phyloP scores from a whole-genome alignment of 495 filamentous ascomycete species.

The Penicillium dipodomyicola region DNA sequence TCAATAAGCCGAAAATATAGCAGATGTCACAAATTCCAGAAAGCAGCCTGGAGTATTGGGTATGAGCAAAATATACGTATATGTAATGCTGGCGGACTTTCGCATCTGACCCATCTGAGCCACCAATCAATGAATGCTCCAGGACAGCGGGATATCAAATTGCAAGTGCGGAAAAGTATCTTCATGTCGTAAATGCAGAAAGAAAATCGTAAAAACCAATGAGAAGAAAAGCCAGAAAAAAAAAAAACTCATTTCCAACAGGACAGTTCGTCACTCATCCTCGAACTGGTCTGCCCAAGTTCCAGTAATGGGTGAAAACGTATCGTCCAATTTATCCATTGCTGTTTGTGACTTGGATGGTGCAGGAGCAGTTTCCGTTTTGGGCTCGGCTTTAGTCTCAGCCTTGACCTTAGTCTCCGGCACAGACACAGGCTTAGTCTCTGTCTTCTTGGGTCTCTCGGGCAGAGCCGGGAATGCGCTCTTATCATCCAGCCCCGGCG shows the following conservation, averaged over 20 bases:
- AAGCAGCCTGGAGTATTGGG: background rate
- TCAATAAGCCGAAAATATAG: background rate
- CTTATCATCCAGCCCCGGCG: constrained; percentile 33
- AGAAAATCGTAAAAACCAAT: constrained; percentile 4
- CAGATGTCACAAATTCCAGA: background rate
- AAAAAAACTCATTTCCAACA: background rate
- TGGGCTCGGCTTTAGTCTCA: background rate
- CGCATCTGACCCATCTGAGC: background rate
- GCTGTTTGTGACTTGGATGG: constrained; percentile 11
- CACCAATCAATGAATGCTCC: background rate
- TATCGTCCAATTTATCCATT: constrained; percentile 28
- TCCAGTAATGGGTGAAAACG: constrained; percentile 26
- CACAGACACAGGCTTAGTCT: background rate
- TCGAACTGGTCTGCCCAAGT: constrained; percentile 45
- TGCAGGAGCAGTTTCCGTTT: background rate
- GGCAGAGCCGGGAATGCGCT: constrained; percentile 47
- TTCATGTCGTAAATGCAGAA: constrained; percentile 4
- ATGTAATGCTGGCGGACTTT: background rate
- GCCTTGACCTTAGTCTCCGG: background rate
- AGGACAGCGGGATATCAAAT: constrained; percentile 4
- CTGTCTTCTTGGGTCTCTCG: constrained; percentile 21
- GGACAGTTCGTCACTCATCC: constrained; percentile 19
- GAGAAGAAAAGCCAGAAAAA: background rate
- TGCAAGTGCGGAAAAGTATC: constrained; percentile 2
- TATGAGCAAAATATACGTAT: background rate